Evolutionary conservation across 495 filamentous ascomycete genomes (phyloP).

Genomic region (Neurospora sp.): DNA sequence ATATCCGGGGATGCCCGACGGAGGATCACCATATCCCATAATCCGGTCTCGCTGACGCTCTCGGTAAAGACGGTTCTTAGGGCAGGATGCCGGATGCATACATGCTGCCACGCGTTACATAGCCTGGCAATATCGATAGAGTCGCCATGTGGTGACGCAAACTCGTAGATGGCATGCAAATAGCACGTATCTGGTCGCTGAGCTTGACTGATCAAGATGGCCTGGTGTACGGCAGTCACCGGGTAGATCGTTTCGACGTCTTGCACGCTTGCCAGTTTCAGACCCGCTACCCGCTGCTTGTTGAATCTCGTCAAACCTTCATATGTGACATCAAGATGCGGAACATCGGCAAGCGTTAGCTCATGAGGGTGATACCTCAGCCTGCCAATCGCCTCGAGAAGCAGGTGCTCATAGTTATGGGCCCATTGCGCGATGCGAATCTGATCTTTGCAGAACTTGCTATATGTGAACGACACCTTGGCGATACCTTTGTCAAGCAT

Average conservation of each 20-base stretch:
- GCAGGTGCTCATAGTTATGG: slow-evolving; percentile 43
- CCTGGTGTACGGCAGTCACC: slow-evolving; percentile 58
- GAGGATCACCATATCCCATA: slow-evolving; percentile 34
- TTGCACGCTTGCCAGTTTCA: slow-evolving; percentile 35
- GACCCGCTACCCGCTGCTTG: slow-evolving; percentile 35
- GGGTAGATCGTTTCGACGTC: slow-evolving; percentile 49
- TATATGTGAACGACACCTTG: slow-evolving; percentile 56
- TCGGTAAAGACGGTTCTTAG: slow-evolving; percentile 36
- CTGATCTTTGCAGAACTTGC: slow-evolving; percentile 48
- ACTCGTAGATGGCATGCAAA: slow-evolving; percentile 51
- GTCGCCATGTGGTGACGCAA: slow-evolving; percentile 31
- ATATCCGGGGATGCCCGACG: slow-evolving; percentile 32
- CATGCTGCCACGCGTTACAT: slow-evolving; percentile 35
- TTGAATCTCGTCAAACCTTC: slow-evolving; percentile 44
- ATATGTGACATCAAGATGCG: slow-evolving; percentile 52
- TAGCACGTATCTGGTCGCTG: slow-evolving; percentile 49
- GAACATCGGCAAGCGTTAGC: slow-evolving; percentile 51
- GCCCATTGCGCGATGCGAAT: slow-evolving; percentile 50
- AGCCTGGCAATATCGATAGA: slow-evolving; percentile 32
- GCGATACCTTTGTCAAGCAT: slow-evolving; percentile 50
- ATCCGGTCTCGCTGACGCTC: slow-evolving; percentile 28
- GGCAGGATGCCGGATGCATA: slow-evolving; percentile 27
- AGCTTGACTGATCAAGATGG: slow-evolving; percentile 51
- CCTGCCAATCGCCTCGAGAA: slow-evolving; percentile 40
- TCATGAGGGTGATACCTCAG: slow-evolving; percentile 39